Evolutionary conservation across 768 basidiomycete genomes (phyloP), one percentile per base, ranked within the genome.

Genomic region (Termitomyces sp.): DNA sequence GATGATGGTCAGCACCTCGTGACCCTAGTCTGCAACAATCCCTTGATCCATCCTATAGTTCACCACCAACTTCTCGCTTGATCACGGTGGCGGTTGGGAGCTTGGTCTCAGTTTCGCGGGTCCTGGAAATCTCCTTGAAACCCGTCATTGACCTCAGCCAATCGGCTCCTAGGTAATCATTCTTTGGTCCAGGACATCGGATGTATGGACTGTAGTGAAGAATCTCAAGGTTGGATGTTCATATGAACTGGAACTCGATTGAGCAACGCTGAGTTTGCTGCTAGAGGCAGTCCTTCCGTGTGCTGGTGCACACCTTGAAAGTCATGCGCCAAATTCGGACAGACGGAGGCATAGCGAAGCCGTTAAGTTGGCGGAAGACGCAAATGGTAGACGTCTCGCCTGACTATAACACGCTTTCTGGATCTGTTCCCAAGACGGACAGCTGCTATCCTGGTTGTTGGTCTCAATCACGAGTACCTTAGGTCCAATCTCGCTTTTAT

Each of bases 21-120:
- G 55, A 37, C 5, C 5, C 12, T 41, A 35, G n/a, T 19, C n/a
- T 49, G n/a, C 15, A 30, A 26, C 21, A 35, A 50, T 23, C 44
- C 19, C 47, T 53, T 10, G 58, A 48, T 30, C 42, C 1, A 17
- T n/a, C 31, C 30, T 14, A 44, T 41, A 79, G 76, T 76, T 73
- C 49, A 69, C 71, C 6, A 67, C 77, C 6, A 73, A 64, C 33
- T 79, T 83, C 66, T 67, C 70, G 31, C 82, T 81, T 38, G 74
- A 83, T 63, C 73, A 82, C 72, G 66, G 75, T 66, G 73, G 81
- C 23, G 73, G 81, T 63, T 75, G 78, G 72, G 76, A 81, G 53
- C 67, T 86, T 48, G 78, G 76, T 3, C 63, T 80, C 53, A 76
- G 67, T 61, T 60, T 77, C 47, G 74, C 76, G 15, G 78, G 78